phyloP scores from a whole-genome alignment of 371 early-diverging fungal genomes.

The Mortierella sp. region DNA sequence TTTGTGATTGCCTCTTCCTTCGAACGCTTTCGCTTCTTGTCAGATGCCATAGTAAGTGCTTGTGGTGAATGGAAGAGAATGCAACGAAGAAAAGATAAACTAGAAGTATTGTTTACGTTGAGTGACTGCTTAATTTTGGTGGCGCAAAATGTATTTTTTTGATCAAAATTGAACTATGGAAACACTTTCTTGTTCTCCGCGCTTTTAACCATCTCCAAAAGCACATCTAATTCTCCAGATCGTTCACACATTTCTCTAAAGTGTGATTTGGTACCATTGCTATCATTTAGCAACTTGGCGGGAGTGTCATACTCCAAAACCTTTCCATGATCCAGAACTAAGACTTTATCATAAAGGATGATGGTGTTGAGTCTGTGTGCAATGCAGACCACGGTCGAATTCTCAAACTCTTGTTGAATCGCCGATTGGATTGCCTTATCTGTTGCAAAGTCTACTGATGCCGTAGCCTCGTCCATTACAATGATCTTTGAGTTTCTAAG shows the following conservation, averaged over 20 bases:
- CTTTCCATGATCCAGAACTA: conserved; percentile 73
- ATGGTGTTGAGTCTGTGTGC: conserved; percentile 83
- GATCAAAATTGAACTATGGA: neutral
- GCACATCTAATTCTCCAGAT: conserved; percentile 74
- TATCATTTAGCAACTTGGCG: conserved; percentile 28
- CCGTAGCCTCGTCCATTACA: conserved; percentile 90
- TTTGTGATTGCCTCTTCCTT: conserved; percentile 23
- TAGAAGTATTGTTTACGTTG: neutral
- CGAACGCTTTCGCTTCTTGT: conserved; percentile 44
- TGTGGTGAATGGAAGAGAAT: neutral
- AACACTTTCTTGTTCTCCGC: conserved; percentile 9
- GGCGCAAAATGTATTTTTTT: neutral
- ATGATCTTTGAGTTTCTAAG: conserved; percentile 71
- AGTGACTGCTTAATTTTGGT: conserved; percentile 6
- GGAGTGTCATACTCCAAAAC: conserved; percentile 81
- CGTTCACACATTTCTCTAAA: conserved; percentile 77
- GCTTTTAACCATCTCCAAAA: conserved; percentile 62
- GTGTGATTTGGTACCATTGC: conserved; percentile 52
- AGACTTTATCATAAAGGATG: conserved; percentile 84
- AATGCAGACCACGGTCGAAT: conserved; percentile 73
- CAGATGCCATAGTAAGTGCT: conserved; percentile 13
- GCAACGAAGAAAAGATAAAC: neutral
- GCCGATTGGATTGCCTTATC: conserved; percentile 76
- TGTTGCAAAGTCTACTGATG: conserved; percentile 79
- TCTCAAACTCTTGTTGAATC: conserved; percentile 74